A percentile compares a stretch with the other conserved stretches of the same genome.
Conservation (phyloP, 1,139 yeast genomes). For the Pichia sp. region DNA sequence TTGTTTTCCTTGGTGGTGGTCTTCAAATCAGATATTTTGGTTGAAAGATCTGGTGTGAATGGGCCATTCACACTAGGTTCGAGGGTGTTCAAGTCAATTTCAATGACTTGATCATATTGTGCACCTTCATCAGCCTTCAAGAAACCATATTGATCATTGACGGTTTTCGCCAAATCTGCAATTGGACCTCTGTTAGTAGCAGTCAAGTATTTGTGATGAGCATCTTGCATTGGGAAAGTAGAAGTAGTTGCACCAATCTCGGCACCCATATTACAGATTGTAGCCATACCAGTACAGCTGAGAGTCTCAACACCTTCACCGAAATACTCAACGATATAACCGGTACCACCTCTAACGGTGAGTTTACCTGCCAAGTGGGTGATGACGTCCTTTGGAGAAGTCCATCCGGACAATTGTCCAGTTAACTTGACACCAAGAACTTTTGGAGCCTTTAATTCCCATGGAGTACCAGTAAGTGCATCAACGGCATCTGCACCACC, state of each 20-base stretch:
- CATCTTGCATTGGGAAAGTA: slow-evolving; percentile 88
- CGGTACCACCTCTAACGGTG: slow-evolving; percentile 98
- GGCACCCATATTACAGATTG: slow-evolving; percentile 99
- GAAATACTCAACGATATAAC: slow-evolving; percentile 88
- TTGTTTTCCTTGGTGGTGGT: slow-evolving; percentile 53
- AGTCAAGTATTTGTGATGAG: slow-evolving; percentile 71
- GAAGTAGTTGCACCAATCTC: slow-evolving; percentile 99
- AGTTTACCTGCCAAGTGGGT: slow-evolving; percentile 81
- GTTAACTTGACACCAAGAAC: slow-evolving; percentile 86
- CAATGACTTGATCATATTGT: slow-evolving; percentile 75
- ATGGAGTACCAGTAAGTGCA: slow-evolving; percentile 94
- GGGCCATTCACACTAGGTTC: slow-evolving; percentile 96
- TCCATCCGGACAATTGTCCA: slow-evolving; percentile 84
- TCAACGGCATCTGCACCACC: slow-evolving; percentile 99
- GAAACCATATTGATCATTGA: slow-evolving; percentile 52
- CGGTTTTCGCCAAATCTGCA: slow-evolving; percentile 70
- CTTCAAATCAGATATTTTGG: slow-evolving; percentile 72
- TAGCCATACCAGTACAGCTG: slow-evolving; percentile 98
- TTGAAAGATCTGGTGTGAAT: slow-evolving; percentile 88
- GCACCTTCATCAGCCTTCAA: slow-evolving; percentile 77
- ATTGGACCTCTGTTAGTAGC: slow-evolving; percentile 80
- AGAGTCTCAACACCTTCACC: slow-evolving; percentile 86
- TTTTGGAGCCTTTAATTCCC: slow-evolving; percentile 98
- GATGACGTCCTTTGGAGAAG: slow-evolving; percentile 94
- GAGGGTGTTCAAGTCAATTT: slow-evolving; percentile 63